Evolutionary conservation across 805 yeast species (phyloP).

Genomic region (Lipomyces lipofer): DNA sequence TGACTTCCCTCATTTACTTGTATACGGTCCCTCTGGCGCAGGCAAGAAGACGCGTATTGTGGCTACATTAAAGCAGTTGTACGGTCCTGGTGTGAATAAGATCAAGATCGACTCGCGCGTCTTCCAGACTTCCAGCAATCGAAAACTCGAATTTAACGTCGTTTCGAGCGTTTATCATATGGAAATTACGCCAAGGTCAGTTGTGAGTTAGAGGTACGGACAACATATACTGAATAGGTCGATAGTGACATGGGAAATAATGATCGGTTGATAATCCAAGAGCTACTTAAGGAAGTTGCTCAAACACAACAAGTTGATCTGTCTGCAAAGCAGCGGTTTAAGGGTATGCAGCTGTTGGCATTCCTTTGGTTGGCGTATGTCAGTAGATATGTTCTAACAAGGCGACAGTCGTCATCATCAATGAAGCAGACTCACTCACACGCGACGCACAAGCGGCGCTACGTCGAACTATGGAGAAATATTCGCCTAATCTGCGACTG

Average conservation of each 20-base stretch:
- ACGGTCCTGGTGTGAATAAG: conserved; percentile 78
- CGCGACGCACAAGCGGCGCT: conserved; percentile 96
- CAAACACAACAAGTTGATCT: conserved; percentile 95
- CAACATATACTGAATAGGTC: too few relatives aligned
- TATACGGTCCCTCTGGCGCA: conserved; percentile 96
- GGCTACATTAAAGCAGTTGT: conserved; percentile 73
- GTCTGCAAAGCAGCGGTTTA: conserved; percentile 47
- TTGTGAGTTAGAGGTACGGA: too few relatives aligned
- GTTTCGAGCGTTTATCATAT: conserved; percentile 89
- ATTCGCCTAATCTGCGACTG: conserved; percentile 81
- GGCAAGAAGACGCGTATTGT: conserved; percentile 94
- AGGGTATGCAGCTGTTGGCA: conserved; percentile 33
- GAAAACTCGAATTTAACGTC: conserved; percentile 87
- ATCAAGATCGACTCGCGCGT: conserved; percentile 88
- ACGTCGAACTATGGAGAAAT: conserved; percentile 94
- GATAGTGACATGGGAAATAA: conserved; percentile 88
- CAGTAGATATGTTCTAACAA: neutral
- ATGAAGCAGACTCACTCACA: conserved; percentile 86
- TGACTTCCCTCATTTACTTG: conserved; percentile 88
- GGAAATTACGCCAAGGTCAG: conserved; percentile 79
- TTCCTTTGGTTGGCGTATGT: neutral
- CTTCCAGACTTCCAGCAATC: conserved; percentile 62
- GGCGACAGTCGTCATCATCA: conserved; percentile 73
- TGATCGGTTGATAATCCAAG: conserved; percentile 93
- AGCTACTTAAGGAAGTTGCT: conserved; percentile 88